Evolutionary conservation across 768 basidiomycete genomes (phyloP).

Genomic region (Chalciporus piperatus): DNA sequence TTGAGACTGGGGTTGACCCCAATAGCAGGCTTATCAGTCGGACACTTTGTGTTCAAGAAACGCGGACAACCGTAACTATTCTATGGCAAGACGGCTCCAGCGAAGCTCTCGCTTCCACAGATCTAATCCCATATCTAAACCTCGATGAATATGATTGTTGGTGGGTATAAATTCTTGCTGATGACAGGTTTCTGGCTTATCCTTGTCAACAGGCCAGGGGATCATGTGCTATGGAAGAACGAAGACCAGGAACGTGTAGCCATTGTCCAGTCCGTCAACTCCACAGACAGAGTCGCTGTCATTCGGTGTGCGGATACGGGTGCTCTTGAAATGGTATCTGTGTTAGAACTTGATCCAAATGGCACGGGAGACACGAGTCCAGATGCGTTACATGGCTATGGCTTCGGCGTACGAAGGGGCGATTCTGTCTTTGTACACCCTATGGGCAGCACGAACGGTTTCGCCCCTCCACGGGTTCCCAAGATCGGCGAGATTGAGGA

Average conservation of each 20-base stretch:
- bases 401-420: slow-evolving; percentile 77
- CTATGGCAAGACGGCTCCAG: slow-evolving; percentile 86
- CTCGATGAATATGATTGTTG: slow-evolving; percentile 93
- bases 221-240: slow-evolving; percentile 80
- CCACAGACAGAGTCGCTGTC: slow-evolving; percentile 64
- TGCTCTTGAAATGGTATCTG: slow-evolving; percentile 64
- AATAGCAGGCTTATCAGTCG: slow-evolving; percentile 49
- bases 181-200: slow-evolving; percentile 3
- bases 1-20: slow-evolving; percentile 50
- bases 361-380: slow-evolving; percentile 56
- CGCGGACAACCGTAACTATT: slow-evolving; percentile 64
- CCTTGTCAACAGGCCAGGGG: slow-evolving; percentile 69
- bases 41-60: slow-evolving; percentile 65
- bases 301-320: slow-evolving; percentile 57
- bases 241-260: slow-evolving; percentile 67
- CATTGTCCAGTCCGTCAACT: slow-evolving; percentile 77
- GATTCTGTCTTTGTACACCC: slow-evolving; percentile 82
- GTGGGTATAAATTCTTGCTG: slow-evolving; percentile 38
- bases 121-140: slow-evolving; percentile 79
- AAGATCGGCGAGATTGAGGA: slow-evolving; percentile 80
- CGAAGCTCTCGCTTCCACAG: slow-evolving; percentile 58
- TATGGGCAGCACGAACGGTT: slow-evolving; percentile 70
- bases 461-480: slow-evolving; percentile 66
- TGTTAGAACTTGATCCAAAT: slow-evolving; percentile 87
- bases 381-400: slow-evolving; percentile 46